These are phyloP conservation scores for Phaeophleospora eucalypticola DNA, from an alignment of 2,329 filamentous ascomycete genomes.

Conservation along the genomic window DNA sequence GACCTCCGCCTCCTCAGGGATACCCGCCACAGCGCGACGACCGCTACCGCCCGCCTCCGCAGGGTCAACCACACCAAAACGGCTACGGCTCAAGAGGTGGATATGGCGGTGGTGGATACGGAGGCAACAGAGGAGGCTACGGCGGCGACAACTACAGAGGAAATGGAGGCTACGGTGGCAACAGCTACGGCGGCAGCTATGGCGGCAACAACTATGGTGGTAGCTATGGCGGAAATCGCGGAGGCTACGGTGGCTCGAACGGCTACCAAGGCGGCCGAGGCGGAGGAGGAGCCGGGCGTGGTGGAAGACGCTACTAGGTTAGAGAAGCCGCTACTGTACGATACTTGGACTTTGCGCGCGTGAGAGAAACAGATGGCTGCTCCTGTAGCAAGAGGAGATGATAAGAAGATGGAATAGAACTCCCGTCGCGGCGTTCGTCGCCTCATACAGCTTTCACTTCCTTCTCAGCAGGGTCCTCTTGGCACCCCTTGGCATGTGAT, in stretches of 20 bases:
- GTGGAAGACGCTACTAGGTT: constrained; percentile 11
- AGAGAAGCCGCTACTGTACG: not conserved
- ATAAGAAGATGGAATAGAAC: too few species aligned
- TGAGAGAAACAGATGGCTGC: too few species aligned
- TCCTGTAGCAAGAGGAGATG: too few species aligned
- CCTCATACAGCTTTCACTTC: too few species aligned
- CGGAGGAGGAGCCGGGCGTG: constrained; percentile 8
- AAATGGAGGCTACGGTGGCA: constrained; percentile 19
- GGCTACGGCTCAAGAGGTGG: constrained; percentile 23
- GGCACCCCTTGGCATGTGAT: too few species aligned
- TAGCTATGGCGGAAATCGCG: constrained; percentile 5
- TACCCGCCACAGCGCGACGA: constrained; percentile 15
- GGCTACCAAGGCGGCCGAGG: constrained; percentile 1
- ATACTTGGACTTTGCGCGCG: too few species aligned
- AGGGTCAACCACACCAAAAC: constrained; percentile 20
- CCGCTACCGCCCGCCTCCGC: constrained; percentile 1
- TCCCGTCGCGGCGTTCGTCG: too few species aligned
- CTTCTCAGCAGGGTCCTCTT: too few species aligned
- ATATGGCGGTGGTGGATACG: constrained; percentile 11
- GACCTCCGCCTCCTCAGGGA: constrained; percentile 18
- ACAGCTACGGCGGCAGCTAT: constrained; percentile 1
- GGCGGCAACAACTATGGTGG: constrained; percentile 3
- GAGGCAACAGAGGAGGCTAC: constrained; percentile 1
- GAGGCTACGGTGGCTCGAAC: not conserved
- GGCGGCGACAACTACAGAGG: constrained; percentile 2